These are phyloP conservation scores for Suhomyces maxii DNA, from an alignment of 1,139 yeast genomes.

Conservation along the genomic window DNA sequence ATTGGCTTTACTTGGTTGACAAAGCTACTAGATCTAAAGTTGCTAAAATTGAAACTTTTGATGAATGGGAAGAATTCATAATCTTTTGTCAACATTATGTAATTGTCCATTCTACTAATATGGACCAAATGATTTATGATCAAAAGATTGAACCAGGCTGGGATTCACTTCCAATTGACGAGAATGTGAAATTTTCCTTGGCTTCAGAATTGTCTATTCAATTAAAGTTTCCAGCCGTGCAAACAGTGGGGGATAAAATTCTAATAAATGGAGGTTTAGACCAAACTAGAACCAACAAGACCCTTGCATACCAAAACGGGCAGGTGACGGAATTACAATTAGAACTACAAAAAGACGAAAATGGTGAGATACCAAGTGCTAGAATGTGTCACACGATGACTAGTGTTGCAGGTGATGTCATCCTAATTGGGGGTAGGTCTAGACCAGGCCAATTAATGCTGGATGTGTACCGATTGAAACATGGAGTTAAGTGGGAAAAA, in stretches of 20 bases:
- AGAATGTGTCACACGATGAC: constrained; percentile 65
- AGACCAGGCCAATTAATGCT: constrained; percentile 52
- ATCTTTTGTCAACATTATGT: constrained; percentile 77
- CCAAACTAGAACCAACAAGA: constrained; percentile 38
- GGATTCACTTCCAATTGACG: constrained; percentile 3
- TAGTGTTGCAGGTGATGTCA: constrained; percentile 21
- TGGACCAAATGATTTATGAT: constrained; percentile 7
- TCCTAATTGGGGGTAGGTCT: constrained; percentile 70
- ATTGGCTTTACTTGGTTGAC: constrained; percentile 53
- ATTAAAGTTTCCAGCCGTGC: constrained; percentile 51
- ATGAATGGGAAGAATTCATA: constrained; percentile 82
- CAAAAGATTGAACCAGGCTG: not conserved
- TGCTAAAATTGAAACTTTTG: constrained; percentile 63
- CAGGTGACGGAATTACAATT: not conserved
- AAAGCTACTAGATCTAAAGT: constrained; percentile 43
- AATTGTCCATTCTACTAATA: constrained; percentile 63
- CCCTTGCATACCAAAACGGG: constrained; percentile 16
- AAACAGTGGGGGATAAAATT: constrained; percentile 22
- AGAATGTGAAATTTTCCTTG: constrained; percentile 7
- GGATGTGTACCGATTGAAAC: constrained; percentile 28
- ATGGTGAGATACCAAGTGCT: constrained; percentile 28
- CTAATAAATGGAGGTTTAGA: constrained; percentile 57
- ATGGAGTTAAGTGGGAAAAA: constrained; percentile 38
- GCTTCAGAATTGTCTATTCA: constrained; percentile 19
- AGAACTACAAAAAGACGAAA: not conserved